Conservation (phyloP, 208 protist species). For the Crithidia expoeki region DNA sequence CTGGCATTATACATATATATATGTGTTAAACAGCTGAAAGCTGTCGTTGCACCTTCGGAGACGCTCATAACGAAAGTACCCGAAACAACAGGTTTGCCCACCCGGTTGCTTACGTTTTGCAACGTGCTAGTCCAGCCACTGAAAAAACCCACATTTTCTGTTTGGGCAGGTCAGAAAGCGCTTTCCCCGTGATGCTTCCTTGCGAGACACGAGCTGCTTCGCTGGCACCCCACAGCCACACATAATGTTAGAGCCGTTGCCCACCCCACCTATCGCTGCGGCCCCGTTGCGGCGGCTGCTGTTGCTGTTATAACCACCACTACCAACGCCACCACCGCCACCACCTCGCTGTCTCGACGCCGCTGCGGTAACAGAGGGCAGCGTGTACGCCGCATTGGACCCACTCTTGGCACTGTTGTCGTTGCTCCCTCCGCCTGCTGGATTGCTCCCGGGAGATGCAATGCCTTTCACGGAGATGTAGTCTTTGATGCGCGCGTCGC, state of each 20-base stretch:
- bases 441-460: background rate
- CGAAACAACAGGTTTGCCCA: no score
- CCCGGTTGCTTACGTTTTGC: background rate
- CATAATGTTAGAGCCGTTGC: constrained; percentile 5
- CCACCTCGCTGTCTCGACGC: constrained; percentile 17
- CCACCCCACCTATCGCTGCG: background rate
- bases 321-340: constrained; percentile 22
- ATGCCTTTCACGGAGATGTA: constrained; percentile 73
- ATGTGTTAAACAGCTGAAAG: no score
- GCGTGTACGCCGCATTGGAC: constrained; percentile 40
- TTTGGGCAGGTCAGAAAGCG: constrained; percentile 76
- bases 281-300: background rate
- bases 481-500: constrained; percentile 77
- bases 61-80: no score
- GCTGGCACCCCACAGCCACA: constrained; percentile 72
- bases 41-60: no score
- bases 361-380: constrained; percentile 43
- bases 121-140: constrained; percentile 63
- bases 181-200: constrained; percentile 69
- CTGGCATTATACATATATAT: no score
- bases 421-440: constrained; percentile 5
- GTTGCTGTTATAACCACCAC: constrained; percentile 7
- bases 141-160: constrained; percentile 78
- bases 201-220: constrained; percentile 75
- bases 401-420: background rate